phyloP scores from a whole-genome alignment of 2,329 filamentous ascomycete species.

The Phoma herbarum region DNA sequence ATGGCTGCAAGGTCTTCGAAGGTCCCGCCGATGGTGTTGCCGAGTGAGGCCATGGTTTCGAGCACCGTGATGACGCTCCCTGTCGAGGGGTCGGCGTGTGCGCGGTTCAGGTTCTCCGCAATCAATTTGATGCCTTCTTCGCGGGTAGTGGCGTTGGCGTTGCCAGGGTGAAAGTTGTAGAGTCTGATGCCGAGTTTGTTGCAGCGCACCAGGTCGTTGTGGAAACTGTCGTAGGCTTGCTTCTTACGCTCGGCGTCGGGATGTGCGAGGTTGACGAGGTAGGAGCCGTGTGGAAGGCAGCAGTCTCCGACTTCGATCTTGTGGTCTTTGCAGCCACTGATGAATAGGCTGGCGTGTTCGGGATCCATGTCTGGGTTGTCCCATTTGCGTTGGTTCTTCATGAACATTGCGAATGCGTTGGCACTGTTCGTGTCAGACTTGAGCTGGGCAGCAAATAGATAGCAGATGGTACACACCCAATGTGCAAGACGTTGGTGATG shows the following conservation, averaged over 20 bases:
- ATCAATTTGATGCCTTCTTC: constrained; percentile 79
- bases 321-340: constrained; percentile 71
- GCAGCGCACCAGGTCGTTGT: constrained; percentile 88
- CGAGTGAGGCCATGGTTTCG: constrained; percentile 91
- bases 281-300: constrained; percentile 93
- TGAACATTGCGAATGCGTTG: constrained; percentile 92
- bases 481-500: constrained; percentile 77
- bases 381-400: constrained; percentile 98
- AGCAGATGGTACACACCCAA: constrained; percentile 62
- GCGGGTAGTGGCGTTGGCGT: constrained; percentile 71
- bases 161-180: constrained; percentile 99
- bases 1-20: constrained; percentile 90
- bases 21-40: constrained; percentile 84
- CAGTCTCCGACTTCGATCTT: constrained; percentile 75
- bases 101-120: constrained; percentile 80
- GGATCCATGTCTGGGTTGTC: constrained; percentile 77
- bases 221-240: constrained; percentile 85
- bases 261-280: constrained; percentile 95
- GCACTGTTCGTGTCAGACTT: constrained; percentile 61
- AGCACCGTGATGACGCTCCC: constrained; percentile 80
- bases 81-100: constrained; percentile 74
- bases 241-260: constrained; percentile 79
- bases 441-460: neutral
- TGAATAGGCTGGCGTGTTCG: constrained; percentile 75
- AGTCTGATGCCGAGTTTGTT: constrained; percentile 84